phyloP scores from a whole-genome alignment of 1,284 basidiomycete genomes.

The Stereum hirsutum region DNA sequence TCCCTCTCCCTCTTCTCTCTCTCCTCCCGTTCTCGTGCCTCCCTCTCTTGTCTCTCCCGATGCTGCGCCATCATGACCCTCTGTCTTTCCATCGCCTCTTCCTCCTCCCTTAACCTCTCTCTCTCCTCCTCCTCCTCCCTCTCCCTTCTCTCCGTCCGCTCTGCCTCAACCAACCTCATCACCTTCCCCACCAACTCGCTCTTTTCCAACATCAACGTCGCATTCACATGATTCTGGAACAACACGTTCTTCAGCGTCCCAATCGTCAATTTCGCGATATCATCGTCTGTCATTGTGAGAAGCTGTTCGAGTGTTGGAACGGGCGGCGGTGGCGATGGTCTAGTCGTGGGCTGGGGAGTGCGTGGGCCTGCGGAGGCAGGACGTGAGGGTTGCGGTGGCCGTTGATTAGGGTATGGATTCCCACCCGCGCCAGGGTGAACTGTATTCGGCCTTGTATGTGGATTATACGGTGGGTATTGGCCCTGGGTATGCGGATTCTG shows the following conservation, averaged over 20 bases:
- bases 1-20: not conserved
- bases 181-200: conserved; percentile 69
- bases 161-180: conserved; percentile 52
- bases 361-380: conserved; percentile 17
- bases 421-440: not conserved
- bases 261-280: conserved; percentile 2
- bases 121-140: conserved; percentile 39
- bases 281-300: conserved; percentile 39
- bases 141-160: conserved; percentile 47
- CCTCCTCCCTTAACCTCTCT: conserved; percentile 30
- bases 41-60: conserved; percentile 25
- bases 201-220: conserved; percentile 59
- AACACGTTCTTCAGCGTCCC: conserved; percentile 50
- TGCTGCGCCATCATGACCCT: conserved; percentile 23
- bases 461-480: conserved; percentile 8
- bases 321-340: conserved; percentile 16
- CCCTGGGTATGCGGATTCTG: conserved; percentile 13
- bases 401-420: not conserved
- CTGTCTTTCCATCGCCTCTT: conserved; percentile 27
- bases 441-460: conserved; percentile 12
- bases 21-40: conserved; percentile 20
- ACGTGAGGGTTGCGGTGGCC: conserved; percentile 15
- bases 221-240: conserved; percentile 62
- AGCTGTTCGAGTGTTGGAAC: conserved; percentile 55
- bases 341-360: conserved; percentile 16